Evolutionary conservation across 768 basidiomycete species (phyloP).

Genomic region (Chalciporus sphaerocephalus): DNA sequence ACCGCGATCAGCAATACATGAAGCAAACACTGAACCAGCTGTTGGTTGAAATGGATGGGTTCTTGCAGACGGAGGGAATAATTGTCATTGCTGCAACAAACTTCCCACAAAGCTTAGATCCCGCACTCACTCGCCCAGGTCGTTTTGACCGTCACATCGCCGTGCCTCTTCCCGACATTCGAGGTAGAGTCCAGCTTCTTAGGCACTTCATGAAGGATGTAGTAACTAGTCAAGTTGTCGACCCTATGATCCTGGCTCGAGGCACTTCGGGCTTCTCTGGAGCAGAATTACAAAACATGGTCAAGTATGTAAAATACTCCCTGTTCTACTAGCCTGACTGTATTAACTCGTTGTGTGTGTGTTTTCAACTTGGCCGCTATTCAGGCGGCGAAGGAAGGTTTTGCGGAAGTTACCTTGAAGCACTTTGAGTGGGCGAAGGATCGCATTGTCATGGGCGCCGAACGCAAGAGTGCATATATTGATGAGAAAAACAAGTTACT

Average conservation of each 20-base stretch:
- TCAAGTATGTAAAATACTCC: slow-evolving; percentile 61
- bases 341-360: not conserved
- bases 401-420: slow-evolving; percentile 60
- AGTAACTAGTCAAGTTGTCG: slow-evolving; percentile 64
- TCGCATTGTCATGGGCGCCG: slow-evolving; percentile 95
- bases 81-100: slow-evolving; percentile 98
- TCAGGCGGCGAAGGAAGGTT: slow-evolving; percentile 84
- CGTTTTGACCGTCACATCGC: slow-evolving; percentile 92
- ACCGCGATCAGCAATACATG: slow-evolving; percentile 82
- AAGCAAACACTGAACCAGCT: slow-evolving; percentile 95
- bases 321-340: slow-evolving; percentile 1
- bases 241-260: slow-evolving; percentile 83
- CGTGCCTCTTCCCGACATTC: slow-evolving; percentile 91
- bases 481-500: slow-evolving; percentile 81
- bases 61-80: slow-evolving; percentile 87
- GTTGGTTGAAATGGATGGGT: slow-evolving; percentile 96
- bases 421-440: slow-evolving; percentile 99
- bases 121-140: slow-evolving; percentile 91
- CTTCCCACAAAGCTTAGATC: slow-evolving; percentile 91
- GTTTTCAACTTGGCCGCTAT: slow-evolving; percentile 79
- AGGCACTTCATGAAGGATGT: slow-evolving; percentile 87
- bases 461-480: slow-evolving; percentile 86
- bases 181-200: slow-evolving; percentile 90
- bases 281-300: slow-evolving; percentile 94
- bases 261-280: slow-evolving; percentile 97